phyloP scores from a whole-genome alignment of 371 early-diverging fungal species.

The Rhizopus delemar region DNA sequence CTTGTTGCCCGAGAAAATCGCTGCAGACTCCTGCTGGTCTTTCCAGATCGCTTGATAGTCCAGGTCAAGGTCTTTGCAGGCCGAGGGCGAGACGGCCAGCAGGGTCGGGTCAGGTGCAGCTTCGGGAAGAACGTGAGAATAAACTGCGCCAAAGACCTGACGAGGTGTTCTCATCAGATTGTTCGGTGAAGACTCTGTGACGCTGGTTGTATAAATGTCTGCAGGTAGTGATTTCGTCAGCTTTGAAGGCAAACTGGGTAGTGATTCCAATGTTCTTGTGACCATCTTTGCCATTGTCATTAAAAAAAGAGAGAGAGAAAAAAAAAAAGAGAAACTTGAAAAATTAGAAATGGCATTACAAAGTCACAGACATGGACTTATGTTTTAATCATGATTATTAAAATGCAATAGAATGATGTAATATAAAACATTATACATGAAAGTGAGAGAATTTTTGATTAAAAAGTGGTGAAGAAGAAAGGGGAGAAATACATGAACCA shows the following conservation, averaged over 20 bases:
- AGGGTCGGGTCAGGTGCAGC: constrained; percentile 46
- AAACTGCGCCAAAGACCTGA: constrained; percentile 63
- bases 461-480: constrained; percentile 1
- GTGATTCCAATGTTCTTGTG: constrained; percentile 9
- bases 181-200: constrained; percentile 18
- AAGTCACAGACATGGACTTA: not conserved
- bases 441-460: not conserved
- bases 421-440: not conserved
- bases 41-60: constrained; percentile 30
- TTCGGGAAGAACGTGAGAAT: constrained; percentile 63
- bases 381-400: not conserved
- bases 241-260: constrained; percentile 36
- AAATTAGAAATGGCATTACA: not conserved
- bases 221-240: constrained; percentile 38
- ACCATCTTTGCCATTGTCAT: constrained; percentile 14
- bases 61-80: constrained; percentile 42
- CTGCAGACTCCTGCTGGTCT: constrained; percentile 26
- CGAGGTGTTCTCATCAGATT: constrained; percentile 43
- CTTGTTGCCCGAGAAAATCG: constrained; percentile 49
- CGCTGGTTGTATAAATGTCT: constrained; percentile 32
- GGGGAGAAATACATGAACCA: not conserved
- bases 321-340: not conserved
- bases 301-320: not conserved
- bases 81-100: constrained; percentile 43
- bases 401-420: not conserved